phyloP scores from a whole-genome alignment of 495 filamentous ascomycete species.

The Aspergillus leporis region DNA sequence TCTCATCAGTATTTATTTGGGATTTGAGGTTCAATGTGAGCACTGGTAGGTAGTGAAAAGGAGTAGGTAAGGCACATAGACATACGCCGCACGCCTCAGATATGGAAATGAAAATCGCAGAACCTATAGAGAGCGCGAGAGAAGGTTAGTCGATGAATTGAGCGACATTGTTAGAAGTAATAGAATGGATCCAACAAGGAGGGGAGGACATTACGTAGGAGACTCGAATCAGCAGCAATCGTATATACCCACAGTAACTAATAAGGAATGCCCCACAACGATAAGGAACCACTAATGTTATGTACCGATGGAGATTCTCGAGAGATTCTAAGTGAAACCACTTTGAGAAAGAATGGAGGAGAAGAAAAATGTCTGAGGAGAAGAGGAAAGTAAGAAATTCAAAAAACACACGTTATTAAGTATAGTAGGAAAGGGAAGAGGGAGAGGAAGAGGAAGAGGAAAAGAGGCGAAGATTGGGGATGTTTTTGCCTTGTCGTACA shows the following conservation, averaged over 20 bases:
- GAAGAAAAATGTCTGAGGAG: neutral
- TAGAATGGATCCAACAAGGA: neutral
- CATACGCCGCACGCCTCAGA: neutral
- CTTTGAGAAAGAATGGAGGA: neutral
- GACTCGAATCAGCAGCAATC: neutral
- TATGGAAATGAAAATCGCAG: neutral
- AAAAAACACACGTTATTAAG: slow-evolving; percentile 1
- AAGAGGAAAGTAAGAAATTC: neutral
- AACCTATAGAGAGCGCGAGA: neutral
- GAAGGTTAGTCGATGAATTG: neutral
- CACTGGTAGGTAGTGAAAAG: neutral
- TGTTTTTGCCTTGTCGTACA: neutral
- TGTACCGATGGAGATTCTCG: neutral
- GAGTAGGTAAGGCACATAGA: neutral
- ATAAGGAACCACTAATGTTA: slow-evolving; percentile 7
- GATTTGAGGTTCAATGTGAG: neutral
- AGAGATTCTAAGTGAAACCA: neutral
- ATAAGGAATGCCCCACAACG: slow-evolving; percentile 12
- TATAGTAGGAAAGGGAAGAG: slow-evolving; percentile 11
- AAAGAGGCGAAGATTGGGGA: neutral
- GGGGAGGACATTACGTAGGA: slow-evolving; percentile 10
- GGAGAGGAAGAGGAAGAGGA: slow-evolving; percentile 9
- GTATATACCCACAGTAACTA: slow-evolving; percentile 8
- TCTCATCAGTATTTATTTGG: neutral
- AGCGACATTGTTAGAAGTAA: neutral